Base-by-base conservation (phyloP, 2,329 filamentous ascomycete genomes). In the Paraphaeosphaeria sporulosa region DNA sequence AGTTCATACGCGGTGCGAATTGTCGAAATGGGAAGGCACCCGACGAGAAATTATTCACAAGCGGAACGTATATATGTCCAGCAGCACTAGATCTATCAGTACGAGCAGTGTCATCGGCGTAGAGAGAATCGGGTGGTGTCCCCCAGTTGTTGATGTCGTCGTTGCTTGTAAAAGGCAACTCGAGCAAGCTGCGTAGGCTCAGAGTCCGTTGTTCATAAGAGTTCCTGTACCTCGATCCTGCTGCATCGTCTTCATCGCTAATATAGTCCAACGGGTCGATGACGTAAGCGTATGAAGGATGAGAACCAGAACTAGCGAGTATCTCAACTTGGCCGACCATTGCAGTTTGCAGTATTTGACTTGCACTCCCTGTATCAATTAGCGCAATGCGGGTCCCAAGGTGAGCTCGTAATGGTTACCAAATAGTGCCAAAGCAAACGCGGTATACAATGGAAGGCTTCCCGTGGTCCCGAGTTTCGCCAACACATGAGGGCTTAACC, bases 1-100 rank as follows among this genome's bases (percentile, higher is more conserved):
- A 59, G 34, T 57, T 56, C 2, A 65, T 61, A 5, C 61, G 63
- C 13, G 63, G 63, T 10, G 59, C 58, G 34, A 51, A 64, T 34
- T 65, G 63, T 10, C 49, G 47, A 10, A 38, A 7, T 7, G 30
- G 32, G 27, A 47, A 32, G 2, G 53, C 53, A n/a, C 61, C 61
- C 2, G 56, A 50, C 32, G 30, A 48, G 49, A 43, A 58, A 19
- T 36, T 46, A 4, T 27, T 17, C 17, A 17, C 12, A 52, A 58
- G 40, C 4, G 56, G 50, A n/a, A 17, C 34, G 21, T 52, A 52
- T 15, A 15, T 42, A 8, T 3, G 9, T 4, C 48, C 48, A 10
- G 19, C n/a, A 17, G 15, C 32, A 2, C 38, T 21, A 19, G 15
- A 13, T 10, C 21, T 2, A 25, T 38, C n/a, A 23, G 17, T 21